Evolutionary conservation across 371 early-diverging fungal genomes (phyloP), one percentile per base, ranked within the genome.

Genomic region (Mortierella sp.): DNA sequence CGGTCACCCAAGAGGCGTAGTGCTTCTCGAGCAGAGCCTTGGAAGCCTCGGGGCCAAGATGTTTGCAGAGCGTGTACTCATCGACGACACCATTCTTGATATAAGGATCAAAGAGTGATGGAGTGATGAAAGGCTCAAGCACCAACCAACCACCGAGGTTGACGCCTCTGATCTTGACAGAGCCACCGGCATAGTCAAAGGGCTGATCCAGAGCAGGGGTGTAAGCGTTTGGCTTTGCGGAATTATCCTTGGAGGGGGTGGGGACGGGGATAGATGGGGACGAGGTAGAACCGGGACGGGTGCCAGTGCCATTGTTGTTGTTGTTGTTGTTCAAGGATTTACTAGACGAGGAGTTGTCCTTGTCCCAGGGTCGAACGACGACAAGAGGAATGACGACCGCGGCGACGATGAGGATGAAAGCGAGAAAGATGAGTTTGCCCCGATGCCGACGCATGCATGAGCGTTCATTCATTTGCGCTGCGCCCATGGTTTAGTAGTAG

Each of bases 141-240:
- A 90, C 85, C 30, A 90, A 82, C 81, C 89, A 88, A 25, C 90
- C 89, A 59, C 91, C 90, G 15, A 90, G 68, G 47, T 90, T 90
- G n/a, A 86, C 87, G 5, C 91, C 91, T 26, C 88, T 84, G 28
- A 85, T 86, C 57, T 82, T 81, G 26, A 64, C 45, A 15, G 44
- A 66, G 7, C 51, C 60, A 23, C 30, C 14, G 11, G 56, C 56
- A 52, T 75, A 81, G 45, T 75, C 73, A 56, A 83, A 80, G 45
- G 72, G 59, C 43, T 79, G 56, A 55, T 70, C 59, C 28, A 83
- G 57, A 1, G 74, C 57, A 30, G 75, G 73, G 0, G 68, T 70
- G 48, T 73, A 67, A 16, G 57, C 29, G 52, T 81, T 80, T 29
- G 60, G 53, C 21, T 60, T 52, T 0, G 70, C 79, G 29, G 67